A percentile compares a stretch with the other conserved stretches of the same genome.
Evolutionary conservation across 2,329 filamentous ascomycete genomes (phyloP).

Genomic region (Pseudopithomyces chartarum): DNA sequence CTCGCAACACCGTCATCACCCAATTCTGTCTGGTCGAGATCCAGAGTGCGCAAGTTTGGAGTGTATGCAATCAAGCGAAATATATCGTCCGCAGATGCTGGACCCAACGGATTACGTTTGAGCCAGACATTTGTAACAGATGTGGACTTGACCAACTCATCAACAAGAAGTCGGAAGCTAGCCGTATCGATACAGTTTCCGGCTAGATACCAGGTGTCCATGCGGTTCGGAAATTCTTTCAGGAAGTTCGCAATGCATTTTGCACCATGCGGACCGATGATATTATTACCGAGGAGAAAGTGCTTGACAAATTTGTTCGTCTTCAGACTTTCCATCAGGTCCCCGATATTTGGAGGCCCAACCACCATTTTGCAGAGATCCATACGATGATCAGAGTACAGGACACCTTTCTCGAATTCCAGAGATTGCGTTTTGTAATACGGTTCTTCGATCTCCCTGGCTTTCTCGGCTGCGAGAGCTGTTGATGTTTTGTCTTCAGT

Average conservation of each 20-base stretch:
- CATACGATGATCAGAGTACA: slow-evolving; percentile 59
- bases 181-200: slow-evolving; percentile 58
- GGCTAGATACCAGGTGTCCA: slow-evolving; percentile 62
- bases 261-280: slow-evolving; percentile 57
- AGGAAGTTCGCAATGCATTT: slow-evolving; percentile 51
- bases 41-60: slow-evolving; percentile 54
- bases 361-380: slow-evolving; percentile 63
- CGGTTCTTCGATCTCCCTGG: slow-evolving; percentile 36
- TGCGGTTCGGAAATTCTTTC: slow-evolving; percentile 51
- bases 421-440: slow-evolving; percentile 40
- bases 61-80: slow-evolving; percentile 52
- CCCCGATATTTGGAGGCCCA: slow-evolving; percentile 56
- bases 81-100: slow-evolving; percentile 47
- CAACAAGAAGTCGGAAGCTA: slow-evolving; percentile 50
- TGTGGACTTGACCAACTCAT: slow-evolving; percentile 51
- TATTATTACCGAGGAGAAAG: slow-evolving; percentile 61
- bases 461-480: slow-evolving; percentile 14
- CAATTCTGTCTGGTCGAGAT: slow-evolving; percentile 60
- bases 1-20: slow-evolving; percentile 53
- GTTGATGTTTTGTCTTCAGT: slow-evolving; percentile 24
- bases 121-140: slow-evolving; percentile 59
- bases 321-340: slow-evolving; percentile 56
- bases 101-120: slow-evolving; percentile 58
- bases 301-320: slow-evolving; percentile 56
- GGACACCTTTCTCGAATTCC: slow-evolving; percentile 48